These are phyloP conservation scores for Picea abies DNA, from an alignment of 83 land plant species.

Conservation along the genomic window DNA sequence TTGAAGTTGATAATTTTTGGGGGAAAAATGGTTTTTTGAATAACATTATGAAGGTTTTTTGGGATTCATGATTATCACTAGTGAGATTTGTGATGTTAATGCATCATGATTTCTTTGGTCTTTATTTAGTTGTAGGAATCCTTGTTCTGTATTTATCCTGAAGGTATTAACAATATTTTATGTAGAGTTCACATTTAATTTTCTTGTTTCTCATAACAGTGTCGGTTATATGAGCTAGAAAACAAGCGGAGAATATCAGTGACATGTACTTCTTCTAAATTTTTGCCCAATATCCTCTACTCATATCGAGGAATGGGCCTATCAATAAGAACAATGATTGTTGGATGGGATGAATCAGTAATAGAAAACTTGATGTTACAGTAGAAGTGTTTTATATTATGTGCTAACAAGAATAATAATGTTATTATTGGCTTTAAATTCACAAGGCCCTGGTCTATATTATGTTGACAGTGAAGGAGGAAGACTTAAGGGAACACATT, in stretches of 20 bases:
- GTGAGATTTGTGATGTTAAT: not conserved
- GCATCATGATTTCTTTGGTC: not conserved
- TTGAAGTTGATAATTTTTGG: no score
- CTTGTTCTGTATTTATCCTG: not conserved
- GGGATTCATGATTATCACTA: no score
- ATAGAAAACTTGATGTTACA: not conserved
- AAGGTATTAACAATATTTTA: not conserved
- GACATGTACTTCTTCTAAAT: slow-evolving; percentile 89
- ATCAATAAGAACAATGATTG: slow-evolving; percentile 97
- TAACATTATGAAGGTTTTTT: no score
- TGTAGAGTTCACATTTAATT: no score
- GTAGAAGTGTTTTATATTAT: not conserved
- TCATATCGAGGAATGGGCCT: slow-evolving; percentile 96
- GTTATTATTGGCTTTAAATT: not conserved
- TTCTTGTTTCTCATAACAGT: slow-evolving; percentile 40
- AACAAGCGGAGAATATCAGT: slow-evolving; percentile 96
- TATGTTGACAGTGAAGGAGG: slow-evolving; percentile 99
- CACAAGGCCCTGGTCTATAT: slow-evolving; percentile 93
- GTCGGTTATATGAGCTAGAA: slow-evolving; percentile 91
- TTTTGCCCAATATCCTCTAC: slow-evolving; percentile 89
- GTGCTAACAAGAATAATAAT: not conserved
- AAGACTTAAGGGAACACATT: slow-evolving; percentile 76
- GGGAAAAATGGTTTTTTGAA: no score
- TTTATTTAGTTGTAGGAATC: not conserved
- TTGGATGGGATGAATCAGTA: slow-evolving; percentile 98